Evolutionary conservation across 345 rosid species (phyloP).

Genomic region (Acer saccharum): DNA sequence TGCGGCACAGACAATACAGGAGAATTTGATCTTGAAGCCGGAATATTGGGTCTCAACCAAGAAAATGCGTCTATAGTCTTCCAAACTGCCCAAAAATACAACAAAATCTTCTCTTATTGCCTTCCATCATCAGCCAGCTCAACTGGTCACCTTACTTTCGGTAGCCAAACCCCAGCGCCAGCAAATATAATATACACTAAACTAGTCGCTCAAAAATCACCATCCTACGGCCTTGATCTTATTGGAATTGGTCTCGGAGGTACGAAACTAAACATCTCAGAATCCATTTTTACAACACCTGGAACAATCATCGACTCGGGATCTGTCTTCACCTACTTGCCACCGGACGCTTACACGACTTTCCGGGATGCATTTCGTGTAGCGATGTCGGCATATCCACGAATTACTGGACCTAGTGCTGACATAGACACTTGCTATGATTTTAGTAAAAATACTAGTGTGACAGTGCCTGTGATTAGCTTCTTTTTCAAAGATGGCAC

Average conservation of each 20-base stretch:
- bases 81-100: conserved; percentile 60
- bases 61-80: conserved; percentile 42
- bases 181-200: too few species aligned
- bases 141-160: conserved; percentile 76
- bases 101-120: conserved; percentile 75
- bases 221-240: conserved; percentile 53
- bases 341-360: too few species aligned
- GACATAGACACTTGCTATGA: too few species aligned
- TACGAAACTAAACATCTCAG: conserved; percentile 41
- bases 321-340: too few species aligned
- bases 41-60: conserved; percentile 65
- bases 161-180: conserved; percentile 10
- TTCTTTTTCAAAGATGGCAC: conserved; percentile 48
- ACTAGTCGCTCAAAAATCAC: conserved; percentile 41
- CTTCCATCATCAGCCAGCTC: conserved; percentile 68
- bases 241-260: background rate
- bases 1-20: conserved; percentile 39
- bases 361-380: too few species aligned
- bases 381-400: too few species aligned
- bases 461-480: conserved; percentile 47
- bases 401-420: too few species aligned
- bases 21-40: conserved; percentile 30
- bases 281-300: conserved; percentile 43
- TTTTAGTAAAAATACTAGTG: background rate
- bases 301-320: too few species aligned